These are phyloP conservation scores for Paecilomyces fulvus DNA, from an alignment of 2,329 filamentous ascomycete genomes.

Conservation along the genomic window DNA sequence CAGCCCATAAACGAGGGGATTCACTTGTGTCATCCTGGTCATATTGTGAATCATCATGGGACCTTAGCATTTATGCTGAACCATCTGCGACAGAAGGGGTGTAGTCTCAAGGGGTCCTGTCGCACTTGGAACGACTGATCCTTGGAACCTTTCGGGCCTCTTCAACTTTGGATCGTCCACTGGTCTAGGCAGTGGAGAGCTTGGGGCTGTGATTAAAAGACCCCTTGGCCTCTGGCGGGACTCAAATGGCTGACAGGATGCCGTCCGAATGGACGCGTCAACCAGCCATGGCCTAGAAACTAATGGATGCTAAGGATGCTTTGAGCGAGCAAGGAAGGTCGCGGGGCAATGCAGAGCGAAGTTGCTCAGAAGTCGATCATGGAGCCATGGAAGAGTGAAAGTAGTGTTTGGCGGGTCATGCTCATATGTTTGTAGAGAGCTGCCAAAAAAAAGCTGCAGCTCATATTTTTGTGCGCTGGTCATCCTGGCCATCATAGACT, in stretches of 20 bases:
- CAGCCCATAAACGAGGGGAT: too few species aligned
- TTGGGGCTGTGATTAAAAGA: too few species aligned
- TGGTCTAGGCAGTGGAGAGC: too few species aligned
- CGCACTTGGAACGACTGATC: not conserved
- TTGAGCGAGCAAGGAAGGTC: constrained; percentile 4
- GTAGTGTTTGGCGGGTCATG: not conserved
- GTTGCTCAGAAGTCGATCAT: not conserved
- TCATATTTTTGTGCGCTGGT: not conserved
- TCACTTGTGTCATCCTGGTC: constrained; percentile 3
- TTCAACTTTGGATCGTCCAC: not conserved
- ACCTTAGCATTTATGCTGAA: not conserved
- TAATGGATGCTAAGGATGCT: constrained; percentile 5
- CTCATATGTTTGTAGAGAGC: not conserved
- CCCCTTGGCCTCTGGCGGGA: constrained; percentile 19
- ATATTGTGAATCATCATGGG: not conserved
- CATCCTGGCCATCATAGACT: not conserved
- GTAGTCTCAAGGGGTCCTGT: not conserved
- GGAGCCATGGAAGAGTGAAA: not conserved
- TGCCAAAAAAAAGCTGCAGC: not conserved
- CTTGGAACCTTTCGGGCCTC: not conserved
- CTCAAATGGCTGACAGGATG: constrained; percentile 25
- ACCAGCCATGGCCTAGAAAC: constrained; percentile 8
- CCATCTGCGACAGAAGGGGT: not conserved
- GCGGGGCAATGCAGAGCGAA: not conserved
- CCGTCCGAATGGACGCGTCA: constrained; percentile 18